Percentiles rank a stretch among this genome's conserved stretches.
Evolutionary conservation across 352 stramenopile genomes (phyloP).

Genomic region (Globisporangium apiculatum): DNA sequence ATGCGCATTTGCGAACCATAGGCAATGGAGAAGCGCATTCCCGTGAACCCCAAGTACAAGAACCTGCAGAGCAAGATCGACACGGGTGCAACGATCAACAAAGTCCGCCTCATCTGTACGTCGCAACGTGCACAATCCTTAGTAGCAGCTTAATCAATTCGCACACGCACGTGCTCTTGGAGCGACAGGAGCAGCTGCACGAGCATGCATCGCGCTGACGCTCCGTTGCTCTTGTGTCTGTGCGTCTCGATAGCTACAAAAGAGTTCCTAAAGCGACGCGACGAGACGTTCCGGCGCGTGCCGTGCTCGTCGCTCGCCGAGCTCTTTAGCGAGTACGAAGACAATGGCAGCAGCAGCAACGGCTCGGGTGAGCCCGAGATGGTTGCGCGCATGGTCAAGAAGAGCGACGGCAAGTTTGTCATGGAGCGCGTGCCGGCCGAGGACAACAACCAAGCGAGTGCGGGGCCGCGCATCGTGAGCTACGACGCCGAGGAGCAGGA

Average conservation of each 20-base stretch:
- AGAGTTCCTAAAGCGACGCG: slow-evolving; percentile 74
- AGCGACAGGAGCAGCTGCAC: no score
- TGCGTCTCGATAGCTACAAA: slow-evolving; percentile 37
- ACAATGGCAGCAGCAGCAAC: slow-evolving; percentile 28
- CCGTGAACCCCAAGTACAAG: slow-evolving; percentile 70
- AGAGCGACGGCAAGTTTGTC: slow-evolving; percentile 47
- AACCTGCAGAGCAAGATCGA: slow-evolving; percentile 77
- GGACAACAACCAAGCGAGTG: slow-evolving; percentile 26
- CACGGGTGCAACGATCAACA: slow-evolving; percentile 64
- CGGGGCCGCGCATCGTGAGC: slow-evolving; percentile 60
- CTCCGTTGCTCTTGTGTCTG: background rate
- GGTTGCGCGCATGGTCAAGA: slow-evolving; percentile 71
- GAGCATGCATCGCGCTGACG: no score
- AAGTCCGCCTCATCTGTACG: slow-evolving; percentile 74
- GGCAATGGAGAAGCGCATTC: slow-evolving; percentile 78
- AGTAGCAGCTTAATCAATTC: no score
- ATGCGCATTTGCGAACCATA: slow-evolving; percentile 7
- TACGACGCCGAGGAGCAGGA: slow-evolving; percentile 74
- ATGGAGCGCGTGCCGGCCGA: slow-evolving; percentile 59
- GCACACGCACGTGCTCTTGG: no score
- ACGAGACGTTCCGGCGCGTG: slow-evolving; percentile 75
- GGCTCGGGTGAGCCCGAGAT: slow-evolving; percentile 43
- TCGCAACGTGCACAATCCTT: slow-evolving; percentile 1
- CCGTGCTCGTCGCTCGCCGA: slow-evolving; percentile 59
- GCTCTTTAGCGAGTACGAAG: slow-evolving; percentile 73